Base-by-base conservation (phyloP, 2,329 filamentous ascomycete genomes). In the Fusarium devonianum region DNA sequence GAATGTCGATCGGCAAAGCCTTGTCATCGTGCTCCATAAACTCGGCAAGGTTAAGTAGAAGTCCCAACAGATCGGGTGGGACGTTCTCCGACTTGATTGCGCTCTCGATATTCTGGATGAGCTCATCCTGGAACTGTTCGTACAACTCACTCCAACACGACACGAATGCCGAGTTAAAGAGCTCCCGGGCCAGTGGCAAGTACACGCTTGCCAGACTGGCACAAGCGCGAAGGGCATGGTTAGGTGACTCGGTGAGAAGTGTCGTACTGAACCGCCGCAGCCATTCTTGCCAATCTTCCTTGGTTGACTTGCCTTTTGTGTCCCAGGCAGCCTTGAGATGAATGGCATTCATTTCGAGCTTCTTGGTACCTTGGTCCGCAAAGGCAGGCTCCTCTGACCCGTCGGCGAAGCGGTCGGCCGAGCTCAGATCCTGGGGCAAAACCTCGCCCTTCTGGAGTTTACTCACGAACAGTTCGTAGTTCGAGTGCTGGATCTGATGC, bases 1-100 rank as follows among this genome's bases (percentile, higher is more conserved):
- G 82, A 58, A 99, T 97, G 68, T 99, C 95, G 56, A 99, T 99
- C 2, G 94, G 94, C 41, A 99, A 77, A 11, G 95, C 93, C 72
- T 99, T 99, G 71, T 99, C 94, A 64, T 99, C 95, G 67, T 99
- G 94, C 69, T 99, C 94, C 94, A 99, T 99, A 71, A 99, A 99
- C 69, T 99, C 94, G 16, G 94, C 94, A 39, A 99, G 81, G 67
- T 99, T 99, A 37, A 99, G 84, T 19, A 99, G 79, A 38, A 97
- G 88, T 53, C 96, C 93, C 7, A 99, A 78, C 59, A 99, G 88
- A 71, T 99, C 95, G 0, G 95, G 94, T 0, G 94, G 93, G 10
- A 99, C 95, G 63, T 97, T 93, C 41, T 93, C 89, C 4, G 93
- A 97, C 44, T 92, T 94, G 62, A 99, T 89, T 1, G 95, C 94